Conservation (phyloP, 129 eudicot species). For the Pulicaria dysenterica region DNA sequence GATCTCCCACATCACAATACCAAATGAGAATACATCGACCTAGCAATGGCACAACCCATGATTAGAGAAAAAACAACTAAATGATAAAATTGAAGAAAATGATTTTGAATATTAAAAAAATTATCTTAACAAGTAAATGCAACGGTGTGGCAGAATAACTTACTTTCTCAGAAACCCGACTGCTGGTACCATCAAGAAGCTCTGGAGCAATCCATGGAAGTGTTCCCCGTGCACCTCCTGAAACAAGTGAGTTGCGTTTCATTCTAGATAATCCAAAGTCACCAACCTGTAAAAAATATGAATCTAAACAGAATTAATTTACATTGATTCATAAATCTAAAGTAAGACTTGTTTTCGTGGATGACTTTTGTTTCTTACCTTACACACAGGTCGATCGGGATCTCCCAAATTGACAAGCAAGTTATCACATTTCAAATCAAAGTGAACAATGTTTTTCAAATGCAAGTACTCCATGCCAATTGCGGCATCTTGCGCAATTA, state of each 20-base stretch:
- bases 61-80: not conserved
- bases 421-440: slow-evolving; percentile 82
- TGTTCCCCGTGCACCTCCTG: slow-evolving; percentile 83
- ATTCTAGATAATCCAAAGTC: slow-evolving; percentile 83
- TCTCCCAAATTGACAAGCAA: slow-evolving; percentile 84
- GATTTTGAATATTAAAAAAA: not conserved
- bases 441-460: slow-evolving; percentile 69
- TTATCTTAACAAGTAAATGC: not conserved
- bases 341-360: not conserved
- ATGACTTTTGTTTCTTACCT: slow-evolving; percentile 43
- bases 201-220: slow-evolving; percentile 94
- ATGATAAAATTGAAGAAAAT: not conserved
- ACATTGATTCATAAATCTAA: too few relatives aligned
- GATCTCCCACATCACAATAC: slow-evolving; percentile 77
- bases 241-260: slow-evolving; percentile 67
- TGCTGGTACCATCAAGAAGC: slow-evolving; percentile 63
- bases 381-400: slow-evolving; percentile 71
- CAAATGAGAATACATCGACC: slow-evolving; percentile 81
- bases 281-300: slow-evolving; percentile 51
- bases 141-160: slow-evolving; percentile 13
- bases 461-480: slow-evolving; percentile 89
- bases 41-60: slow-evolving; percentile 29
- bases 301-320: not conserved
- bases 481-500: slow-evolving; percentile 76
- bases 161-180: slow-evolving; percentile 74